phyloP scores from a whole-genome alignment of 2,329 filamentous ascomycete genomes.

The Scedosporium dehoogii region DNA sequence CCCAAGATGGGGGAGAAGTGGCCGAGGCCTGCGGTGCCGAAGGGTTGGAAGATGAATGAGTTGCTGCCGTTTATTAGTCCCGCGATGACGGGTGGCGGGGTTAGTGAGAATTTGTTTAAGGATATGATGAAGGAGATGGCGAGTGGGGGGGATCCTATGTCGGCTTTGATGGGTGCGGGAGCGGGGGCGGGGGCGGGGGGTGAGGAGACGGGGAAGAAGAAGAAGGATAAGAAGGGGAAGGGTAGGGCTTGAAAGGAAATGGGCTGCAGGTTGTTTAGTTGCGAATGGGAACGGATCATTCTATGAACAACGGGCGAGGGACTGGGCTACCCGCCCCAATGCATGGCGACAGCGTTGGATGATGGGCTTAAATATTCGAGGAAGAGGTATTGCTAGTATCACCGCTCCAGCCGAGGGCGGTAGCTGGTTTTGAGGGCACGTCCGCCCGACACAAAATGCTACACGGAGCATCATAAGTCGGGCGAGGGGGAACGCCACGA shows the following conservation, averaged over 20 bases:
- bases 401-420: too few relatives aligned
- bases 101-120: slow-evolving; percentile 88
- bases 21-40: slow-evolving; percentile 63
- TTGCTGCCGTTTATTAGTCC: slow-evolving; percentile 81
- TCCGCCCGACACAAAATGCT: not conserved
- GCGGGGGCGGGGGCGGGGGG: slow-evolving; percentile 16
- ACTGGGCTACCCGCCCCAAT: too few relatives aligned
- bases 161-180: slow-evolving; percentile 28
- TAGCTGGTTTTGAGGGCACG: too few relatives aligned
- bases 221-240: slow-evolving; percentile 41
- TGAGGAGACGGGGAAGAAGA: slow-evolving; percentile 26
- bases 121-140: slow-evolving; percentile 96
- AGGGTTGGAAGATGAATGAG: slow-evolving; percentile 82
- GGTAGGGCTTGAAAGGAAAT: slow-evolving; percentile 28
- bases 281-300: too few relatives aligned
- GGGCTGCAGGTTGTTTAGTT: not conserved
- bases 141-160: slow-evolving; percentile 35
- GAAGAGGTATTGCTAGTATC: too few relatives aligned
- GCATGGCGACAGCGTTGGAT: too few relatives aligned
- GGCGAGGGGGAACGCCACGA: slow-evolving; percentile 4
- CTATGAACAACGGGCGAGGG: too few relatives aligned
- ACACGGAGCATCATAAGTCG: not conserved
- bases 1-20: slow-evolving; percentile 56
- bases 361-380: too few relatives aligned
- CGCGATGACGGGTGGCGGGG: slow-evolving; percentile 83